Percentiles rank a stretch among this genome's conserved stretches.
Evolutionary conservation across 768 basidiomycete species (phyloP).

Genomic region (Agrocybe chaxingu): DNA sequence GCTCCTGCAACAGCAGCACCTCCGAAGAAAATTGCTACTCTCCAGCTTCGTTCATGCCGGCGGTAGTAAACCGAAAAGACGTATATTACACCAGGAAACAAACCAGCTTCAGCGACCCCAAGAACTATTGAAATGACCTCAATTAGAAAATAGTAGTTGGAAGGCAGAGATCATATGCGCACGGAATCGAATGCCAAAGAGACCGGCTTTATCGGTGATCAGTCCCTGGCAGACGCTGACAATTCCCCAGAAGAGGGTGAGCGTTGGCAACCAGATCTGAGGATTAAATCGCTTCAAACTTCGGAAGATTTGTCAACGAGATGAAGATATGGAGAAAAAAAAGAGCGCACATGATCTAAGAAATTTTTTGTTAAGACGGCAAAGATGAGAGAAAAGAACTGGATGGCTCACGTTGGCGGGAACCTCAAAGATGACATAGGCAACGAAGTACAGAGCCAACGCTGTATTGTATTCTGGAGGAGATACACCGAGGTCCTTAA

Average conservation of each 20-base stretch:
- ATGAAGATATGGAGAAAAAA: not conserved
- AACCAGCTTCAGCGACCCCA: constrained; percentile 56
- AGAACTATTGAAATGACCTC: constrained; percentile 36
- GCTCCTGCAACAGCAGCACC: constrained; percentile 62
- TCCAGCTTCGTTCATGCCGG: constrained; percentile 56
- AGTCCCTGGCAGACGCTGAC: constrained; percentile 54
- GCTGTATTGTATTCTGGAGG: constrained; percentile 54
- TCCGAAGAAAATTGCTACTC: constrained; percentile 62
- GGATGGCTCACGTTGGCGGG: constrained; percentile 47
- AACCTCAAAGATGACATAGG: constrained; percentile 59
- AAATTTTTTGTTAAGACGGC: not conserved
- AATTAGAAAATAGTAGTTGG: not conserved
- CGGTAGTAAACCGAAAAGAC: constrained; percentile 59
- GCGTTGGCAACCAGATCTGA: constrained; percentile 55
- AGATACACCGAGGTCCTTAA: constrained; percentile 49
- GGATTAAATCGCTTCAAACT: constrained; percentile 60
- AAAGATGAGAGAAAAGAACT: not conserved
- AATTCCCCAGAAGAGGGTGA: constrained; percentile 60
- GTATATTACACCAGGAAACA: constrained; percentile 57
- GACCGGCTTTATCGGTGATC: constrained; percentile 47
- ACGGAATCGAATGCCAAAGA: constrained; percentile 56
- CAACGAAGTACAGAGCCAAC: constrained; percentile 57
- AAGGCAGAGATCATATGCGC: constrained; percentile 13
- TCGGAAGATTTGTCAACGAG: not conserved
- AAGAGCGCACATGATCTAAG: no score